Evolutionary conservation across 2,329 filamentous ascomycete genomes (phyloP).

Genomic region (Chalara sp.): DNA sequence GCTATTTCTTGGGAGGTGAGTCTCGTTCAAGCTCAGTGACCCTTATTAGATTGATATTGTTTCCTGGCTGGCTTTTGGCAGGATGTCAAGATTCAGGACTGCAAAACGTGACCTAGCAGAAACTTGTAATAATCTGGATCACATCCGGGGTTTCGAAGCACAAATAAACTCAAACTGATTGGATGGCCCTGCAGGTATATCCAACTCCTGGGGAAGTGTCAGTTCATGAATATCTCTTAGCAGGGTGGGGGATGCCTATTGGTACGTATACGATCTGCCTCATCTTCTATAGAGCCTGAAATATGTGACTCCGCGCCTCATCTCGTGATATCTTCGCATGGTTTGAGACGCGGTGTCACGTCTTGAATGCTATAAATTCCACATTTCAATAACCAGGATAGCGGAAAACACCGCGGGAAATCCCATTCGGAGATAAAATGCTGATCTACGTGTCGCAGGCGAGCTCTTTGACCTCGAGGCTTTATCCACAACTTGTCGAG

Average conservation of each 20-base stretch:
- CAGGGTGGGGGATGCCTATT: constrained; percentile 41
- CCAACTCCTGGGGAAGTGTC: constrained; percentile 31
- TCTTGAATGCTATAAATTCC: too few species aligned
- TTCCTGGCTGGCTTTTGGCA: too few species aligned
- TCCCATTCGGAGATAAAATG: neutral
- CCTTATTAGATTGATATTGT: neutral
- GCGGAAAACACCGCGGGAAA: too few species aligned
- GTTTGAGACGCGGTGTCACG: too few species aligned
- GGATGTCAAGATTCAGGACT: too few species aligned
- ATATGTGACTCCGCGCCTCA: too few species aligned
- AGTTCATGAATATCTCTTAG: constrained; percentile 40
- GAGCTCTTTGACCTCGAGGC: constrained; percentile 31
- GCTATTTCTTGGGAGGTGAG: constrained; percentile 31
- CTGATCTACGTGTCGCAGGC: constrained; percentile 9
- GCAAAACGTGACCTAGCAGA: too few species aligned
- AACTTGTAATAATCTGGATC: too few species aligned
- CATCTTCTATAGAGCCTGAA: neutral
- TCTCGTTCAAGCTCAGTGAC: neutral
- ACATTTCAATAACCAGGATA: too few species aligned
- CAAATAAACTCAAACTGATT: too few species aligned
- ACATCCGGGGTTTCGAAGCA: too few species aligned
- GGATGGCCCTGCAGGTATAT: constrained; percentile 14
- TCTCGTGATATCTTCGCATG: too few species aligned
- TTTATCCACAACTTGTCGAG: constrained; percentile 26
- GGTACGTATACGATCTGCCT: constrained; percentile 5